Evolutionary conservation across 768 basidiomycete species (phyloP).

Genomic region (Psilocybe azurescens): DNA sequence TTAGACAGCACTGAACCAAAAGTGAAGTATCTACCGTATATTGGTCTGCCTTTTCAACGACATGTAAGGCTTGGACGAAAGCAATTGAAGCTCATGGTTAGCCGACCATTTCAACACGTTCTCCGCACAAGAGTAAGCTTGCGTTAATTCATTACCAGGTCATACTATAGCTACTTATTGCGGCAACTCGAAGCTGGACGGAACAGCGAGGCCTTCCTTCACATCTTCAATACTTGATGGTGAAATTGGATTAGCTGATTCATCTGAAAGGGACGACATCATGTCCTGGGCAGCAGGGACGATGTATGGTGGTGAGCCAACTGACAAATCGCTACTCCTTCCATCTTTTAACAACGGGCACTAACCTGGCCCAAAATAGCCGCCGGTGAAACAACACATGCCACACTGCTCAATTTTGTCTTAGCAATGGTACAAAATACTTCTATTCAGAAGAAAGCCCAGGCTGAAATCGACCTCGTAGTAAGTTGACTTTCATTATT

Average conservation of each 20-base stretch:
- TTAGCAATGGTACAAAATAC: neutral
- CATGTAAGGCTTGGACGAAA: too few species aligned
- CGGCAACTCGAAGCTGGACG: neutral
- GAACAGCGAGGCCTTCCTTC: constrained; percentile 1
- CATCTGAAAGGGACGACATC: neutral
- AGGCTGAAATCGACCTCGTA: neutral
- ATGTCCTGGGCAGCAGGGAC: constrained; percentile 10
- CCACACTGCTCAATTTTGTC: neutral
- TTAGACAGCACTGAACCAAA: too few species aligned
- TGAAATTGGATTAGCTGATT: neutral
- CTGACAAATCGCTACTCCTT: neutral
- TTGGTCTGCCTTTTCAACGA: too few species aligned
- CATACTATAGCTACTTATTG: too few species aligned
- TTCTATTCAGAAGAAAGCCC: neutral
- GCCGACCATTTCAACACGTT: constrained; percentile 9
- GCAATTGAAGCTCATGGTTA: neutral
- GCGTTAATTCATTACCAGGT: too few species aligned
- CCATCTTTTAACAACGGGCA: too few species aligned
- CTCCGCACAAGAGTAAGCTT: neutral
- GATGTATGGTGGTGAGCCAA: constrained; percentile 9
- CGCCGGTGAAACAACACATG: neutral
- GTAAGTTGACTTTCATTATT: too few species aligned
- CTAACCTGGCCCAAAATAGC: neutral
- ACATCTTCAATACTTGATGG: neutral
- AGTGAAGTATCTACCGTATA: too few species aligned